Conservation (phyloP, 73 alveolate genomes). For the Tetrahymena borealis region DNA sequence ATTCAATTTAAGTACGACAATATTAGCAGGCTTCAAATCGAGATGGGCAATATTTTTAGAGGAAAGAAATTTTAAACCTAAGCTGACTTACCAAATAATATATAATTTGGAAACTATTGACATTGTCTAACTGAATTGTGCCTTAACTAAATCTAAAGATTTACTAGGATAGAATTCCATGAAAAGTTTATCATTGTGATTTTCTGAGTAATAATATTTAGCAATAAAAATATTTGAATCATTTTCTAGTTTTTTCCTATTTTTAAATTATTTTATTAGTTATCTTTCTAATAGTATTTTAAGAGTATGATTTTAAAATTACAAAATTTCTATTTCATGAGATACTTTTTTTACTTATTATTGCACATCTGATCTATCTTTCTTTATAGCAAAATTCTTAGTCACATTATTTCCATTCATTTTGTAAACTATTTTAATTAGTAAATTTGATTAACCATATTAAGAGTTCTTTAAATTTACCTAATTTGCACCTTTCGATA, state of each 20-base stretch:
- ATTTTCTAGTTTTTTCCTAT: background rate
- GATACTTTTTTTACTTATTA: background rate
- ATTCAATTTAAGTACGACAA: too few relatives aligned
- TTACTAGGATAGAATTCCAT: background rate
- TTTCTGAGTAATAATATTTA: background rate
- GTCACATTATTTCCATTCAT: background rate
- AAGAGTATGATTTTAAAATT: background rate
- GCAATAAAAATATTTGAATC: background rate
- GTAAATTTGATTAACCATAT: background rate
- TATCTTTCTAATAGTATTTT: background rate
- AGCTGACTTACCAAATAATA: background rate
- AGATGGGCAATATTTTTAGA: background rate
- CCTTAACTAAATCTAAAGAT: background rate
- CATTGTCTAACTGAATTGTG: background rate
- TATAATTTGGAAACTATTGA: background rate
- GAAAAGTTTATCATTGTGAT: background rate
- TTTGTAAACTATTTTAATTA: background rate
- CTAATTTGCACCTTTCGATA: background rate
- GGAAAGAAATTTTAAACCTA: background rate
- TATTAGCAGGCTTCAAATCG: background rate
- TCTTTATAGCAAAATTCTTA: background rate
- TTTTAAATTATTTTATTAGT: background rate
- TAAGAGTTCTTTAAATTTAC: background rate
- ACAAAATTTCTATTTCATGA: background rate
- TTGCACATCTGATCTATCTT: background rate